Evolutionary conservation across 2,329 filamentous ascomycete genomes (phyloP).

Genomic region (Fusarium subglutinans): DNA sequence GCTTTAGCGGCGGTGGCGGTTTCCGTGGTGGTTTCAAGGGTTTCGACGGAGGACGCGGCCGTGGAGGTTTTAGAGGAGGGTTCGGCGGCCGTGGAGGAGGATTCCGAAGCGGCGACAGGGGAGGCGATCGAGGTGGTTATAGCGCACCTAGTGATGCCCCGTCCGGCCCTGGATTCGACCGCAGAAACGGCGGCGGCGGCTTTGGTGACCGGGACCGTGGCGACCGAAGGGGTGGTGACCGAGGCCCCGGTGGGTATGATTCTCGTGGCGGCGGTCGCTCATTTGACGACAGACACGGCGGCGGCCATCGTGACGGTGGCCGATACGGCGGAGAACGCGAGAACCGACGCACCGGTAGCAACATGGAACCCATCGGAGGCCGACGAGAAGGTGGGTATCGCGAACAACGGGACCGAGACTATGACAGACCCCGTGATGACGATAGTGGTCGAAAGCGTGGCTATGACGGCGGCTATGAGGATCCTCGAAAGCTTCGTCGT

Average conservation of each 20-base stretch:
- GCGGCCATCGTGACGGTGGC: slow-evolving; percentile 58
- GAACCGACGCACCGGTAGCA: slow-evolving; percentile 72
- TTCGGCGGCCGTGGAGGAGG: slow-evolving; percentile 66
- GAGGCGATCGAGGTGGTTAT: slow-evolving; percentile 56
- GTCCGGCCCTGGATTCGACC: slow-evolving; percentile 65
- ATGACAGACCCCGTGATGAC: slow-evolving; percentile 66
- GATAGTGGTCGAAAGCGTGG: slow-evolving; percentile 69
- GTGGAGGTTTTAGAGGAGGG: slow-evolving; percentile 59
- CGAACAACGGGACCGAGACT: slow-evolving; percentile 59
- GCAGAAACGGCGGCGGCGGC: slow-evolving; percentile 53
- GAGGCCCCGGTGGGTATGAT: slow-evolving; percentile 69
- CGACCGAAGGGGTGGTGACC: slow-evolving; percentile 52
- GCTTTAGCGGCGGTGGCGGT: slow-evolving; percentile 65
- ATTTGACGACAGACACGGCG: slow-evolving; percentile 65
- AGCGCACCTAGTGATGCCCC: slow-evolving; percentile 67
- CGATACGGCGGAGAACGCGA: slow-evolving; percentile 56
- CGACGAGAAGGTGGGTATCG: slow-evolving; percentile 69
- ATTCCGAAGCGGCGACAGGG: slow-evolving; percentile 54
- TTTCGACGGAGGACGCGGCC: slow-evolving; percentile 55
- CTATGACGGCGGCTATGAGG: slow-evolving; percentile 84
- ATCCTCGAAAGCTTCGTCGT: slow-evolving; percentile 73
- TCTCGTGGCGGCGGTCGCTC: slow-evolving; percentile 64
- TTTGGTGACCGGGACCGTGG: slow-evolving; percentile 53
- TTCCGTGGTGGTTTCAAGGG: slow-evolving; percentile 58
- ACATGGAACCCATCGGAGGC: slow-evolving; percentile 84